Base-by-base conservation (phyloP, 805 yeast genomes). In the Starmerella powellii region DNA sequence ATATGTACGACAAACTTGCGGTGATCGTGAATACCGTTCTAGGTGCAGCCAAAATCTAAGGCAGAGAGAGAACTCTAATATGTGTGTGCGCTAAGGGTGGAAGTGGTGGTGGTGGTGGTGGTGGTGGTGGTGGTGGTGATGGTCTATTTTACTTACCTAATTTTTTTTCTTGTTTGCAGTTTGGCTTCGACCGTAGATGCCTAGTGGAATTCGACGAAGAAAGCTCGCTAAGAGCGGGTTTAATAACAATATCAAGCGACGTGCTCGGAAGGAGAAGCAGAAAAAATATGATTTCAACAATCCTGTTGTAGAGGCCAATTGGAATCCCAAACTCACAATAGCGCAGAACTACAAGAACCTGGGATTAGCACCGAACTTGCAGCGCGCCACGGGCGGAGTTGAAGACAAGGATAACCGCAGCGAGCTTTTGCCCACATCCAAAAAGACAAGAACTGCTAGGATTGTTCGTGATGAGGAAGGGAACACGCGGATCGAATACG, bases 291-390 rank as follows among this genome's bases (percentile, higher is more conserved):
- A 82, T 26, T 69, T 70, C 37, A 69, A 82, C 0, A 84, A 85
- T 57, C 82, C 94, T 2, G 73, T 91, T 48, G 81, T 91, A 48
- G 93, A 85, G 4, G 82, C 76, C 27, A 73, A 86, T 60, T 91
- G 98, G 98, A 95, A 91, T 62, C 72, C 76, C 45, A 71, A 73
- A 11, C 67, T 79, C 43, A 87, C 97, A 0, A 64, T 87, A 46
- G 70, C 76, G 40, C 97, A 91, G 59, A 91, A 91, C 61, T 88
- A 91, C 63, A 78, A 78, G 53, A 74, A 68, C 49, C 64, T 91
- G 23, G 98, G 98, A 3, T 66, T 91, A 40, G 67, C 75, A 29
- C 69, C 81, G 10, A 74, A 76, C 51, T 61, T 87, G 29, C 80
- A 80, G 20, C 65, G 62, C 15, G 67, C 75, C 1, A 76, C 94